Conservation (phyloP, 2,329 filamentous ascomycete genomes). For the Trichoderma atroviride region DNA sequence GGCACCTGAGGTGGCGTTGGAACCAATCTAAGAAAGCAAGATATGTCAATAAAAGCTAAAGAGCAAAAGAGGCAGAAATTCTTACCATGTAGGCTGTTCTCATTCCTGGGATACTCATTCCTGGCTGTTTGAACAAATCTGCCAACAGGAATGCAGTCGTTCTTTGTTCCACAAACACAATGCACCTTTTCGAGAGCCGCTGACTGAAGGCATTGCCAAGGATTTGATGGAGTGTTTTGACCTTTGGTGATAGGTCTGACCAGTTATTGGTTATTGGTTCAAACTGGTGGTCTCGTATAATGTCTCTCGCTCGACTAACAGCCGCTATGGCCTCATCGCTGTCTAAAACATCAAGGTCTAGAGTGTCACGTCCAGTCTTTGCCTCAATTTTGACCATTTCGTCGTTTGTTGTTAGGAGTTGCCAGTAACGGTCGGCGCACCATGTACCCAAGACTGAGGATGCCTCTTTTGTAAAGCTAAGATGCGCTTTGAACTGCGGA, state of each 20-base stretch:
- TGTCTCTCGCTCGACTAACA: constrained; percentile 59
- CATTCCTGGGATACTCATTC: constrained; percentile 61
- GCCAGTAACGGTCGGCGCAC: constrained; percentile 84
- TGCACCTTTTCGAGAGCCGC: constrained; percentile 60
- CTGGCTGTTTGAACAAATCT: constrained; percentile 63
- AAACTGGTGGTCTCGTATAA: constrained; percentile 58
- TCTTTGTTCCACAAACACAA: constrained; percentile 82
- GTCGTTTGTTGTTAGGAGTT: constrained; percentile 65
- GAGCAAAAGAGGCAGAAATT: neutral
- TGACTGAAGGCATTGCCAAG: constrained; percentile 67
- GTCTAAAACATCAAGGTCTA: constrained; percentile 27
- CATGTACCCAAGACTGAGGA: constrained; percentile 74
- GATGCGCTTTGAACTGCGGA: constrained; percentile 56
- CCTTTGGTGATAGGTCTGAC: constrained; percentile 70
- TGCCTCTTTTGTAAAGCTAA: constrained; percentile 61
- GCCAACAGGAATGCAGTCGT: constrained; percentile 75
- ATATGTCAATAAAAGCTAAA: neutral
- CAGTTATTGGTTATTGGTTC: constrained; percentile 32
- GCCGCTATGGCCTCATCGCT: constrained; percentile 55
- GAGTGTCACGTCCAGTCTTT: constrained; percentile 48
- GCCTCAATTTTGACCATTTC: constrained; percentile 64
- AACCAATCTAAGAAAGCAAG: constrained; percentile 36
- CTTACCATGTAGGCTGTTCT: constrained; percentile 64
- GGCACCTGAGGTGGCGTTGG: constrained; percentile 44
- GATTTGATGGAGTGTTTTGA: constrained; percentile 61